Conservation (phyloP, 2,329 filamentous ascomycete genomes). For the Exserohilum rostratum region DNA sequence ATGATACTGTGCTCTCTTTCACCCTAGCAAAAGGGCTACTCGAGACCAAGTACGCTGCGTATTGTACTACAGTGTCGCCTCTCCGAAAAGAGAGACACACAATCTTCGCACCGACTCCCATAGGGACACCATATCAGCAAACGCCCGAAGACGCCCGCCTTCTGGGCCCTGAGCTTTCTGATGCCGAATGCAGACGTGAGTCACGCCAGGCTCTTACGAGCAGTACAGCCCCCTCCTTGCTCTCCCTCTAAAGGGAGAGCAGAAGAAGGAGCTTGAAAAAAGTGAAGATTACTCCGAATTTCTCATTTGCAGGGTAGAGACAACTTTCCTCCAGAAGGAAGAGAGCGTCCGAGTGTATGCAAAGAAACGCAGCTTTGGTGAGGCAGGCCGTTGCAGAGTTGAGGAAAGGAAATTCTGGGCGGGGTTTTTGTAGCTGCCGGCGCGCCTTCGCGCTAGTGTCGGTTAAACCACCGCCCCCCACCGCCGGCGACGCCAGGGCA, state of each 20-base stretch:
- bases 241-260: constrained; percentile 18
- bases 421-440: constrained; percentile 45
- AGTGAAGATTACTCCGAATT: constrained; percentile 98
- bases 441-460: constrained; percentile 25
- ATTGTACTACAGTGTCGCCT: constrained; percentile 90
- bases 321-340: constrained; percentile 19
- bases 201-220: constrained; percentile 88
- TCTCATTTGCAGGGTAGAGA: constrained; percentile 77
- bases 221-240: constrained; percentile 60
- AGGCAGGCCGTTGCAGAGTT: constrained; percentile 74
- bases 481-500: constrained; percentile 9
- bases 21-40: constrained; percentile 43
- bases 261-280: constrained; percentile 48
- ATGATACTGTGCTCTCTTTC: constrained; percentile 65
- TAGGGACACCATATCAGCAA: constrained; percentile 61
- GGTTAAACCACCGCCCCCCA: constrained; percentile 13
- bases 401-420: constrained; percentile 50
- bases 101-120: constrained; percentile 96
- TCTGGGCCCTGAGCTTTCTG: constrained; percentile 78
- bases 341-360: constrained; percentile 72
- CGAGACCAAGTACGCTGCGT: constrained; percentile 73
- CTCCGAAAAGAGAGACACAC: constrained; percentile 65
- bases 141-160: constrained; percentile 27
- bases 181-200: constrained; percentile 84
- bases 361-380: constrained; percentile 95